Conservation (phyloP, 2,329 filamentous ascomycete species). For the Parastagonospora avenae region DNA sequence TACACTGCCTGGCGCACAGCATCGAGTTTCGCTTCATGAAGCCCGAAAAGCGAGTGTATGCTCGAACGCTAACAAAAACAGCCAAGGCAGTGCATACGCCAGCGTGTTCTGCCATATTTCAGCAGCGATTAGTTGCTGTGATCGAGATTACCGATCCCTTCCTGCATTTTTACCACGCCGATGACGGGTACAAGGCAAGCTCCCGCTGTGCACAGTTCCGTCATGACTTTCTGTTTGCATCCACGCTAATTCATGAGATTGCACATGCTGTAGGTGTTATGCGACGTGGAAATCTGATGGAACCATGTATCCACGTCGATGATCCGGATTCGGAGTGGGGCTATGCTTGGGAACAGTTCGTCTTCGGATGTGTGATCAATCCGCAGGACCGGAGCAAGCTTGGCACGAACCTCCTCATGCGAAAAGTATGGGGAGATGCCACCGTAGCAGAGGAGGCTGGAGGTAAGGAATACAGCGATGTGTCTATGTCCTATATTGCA, state of each 20-base stretch:
- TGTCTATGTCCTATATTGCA: constrained; percentile 41
- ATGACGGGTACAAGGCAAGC: constrained; percentile 23
- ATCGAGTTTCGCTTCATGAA: constrained; percentile 24
- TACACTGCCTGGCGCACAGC: constrained; percentile 34
- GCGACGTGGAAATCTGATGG: constrained; percentile 31
- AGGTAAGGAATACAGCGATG: constrained; percentile 38
- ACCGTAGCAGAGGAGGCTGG: constrained; percentile 13
- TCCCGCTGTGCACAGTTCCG: constrained; percentile 37
- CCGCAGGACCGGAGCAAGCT: constrained; percentile 25
- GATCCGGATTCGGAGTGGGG: constrained; percentile 40
- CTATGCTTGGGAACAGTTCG: constrained; percentile 45
- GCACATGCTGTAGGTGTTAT: constrained; percentile 42
- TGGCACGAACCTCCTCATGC: constrained; percentile 31
- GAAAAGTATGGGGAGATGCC: constrained; percentile 34
- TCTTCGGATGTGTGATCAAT: constrained; percentile 42
- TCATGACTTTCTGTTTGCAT: constrained; percentile 42
- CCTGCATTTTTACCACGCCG: constrained; percentile 19
- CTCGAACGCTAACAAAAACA: constrained; percentile 19
- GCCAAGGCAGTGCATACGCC: constrained; percentile 7
- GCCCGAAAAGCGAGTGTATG: constrained; percentile 24
- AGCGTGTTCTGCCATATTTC: constrained; percentile 20
- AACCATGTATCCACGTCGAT: constrained; percentile 31
- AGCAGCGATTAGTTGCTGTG: constrained; percentile 9
- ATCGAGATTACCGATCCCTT: constrained; percentile 34
- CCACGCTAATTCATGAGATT: constrained; percentile 41